Evolutionary conservation across 345 rosid species (phyloP).

Genomic region (Erucastrum elatum): DNA sequence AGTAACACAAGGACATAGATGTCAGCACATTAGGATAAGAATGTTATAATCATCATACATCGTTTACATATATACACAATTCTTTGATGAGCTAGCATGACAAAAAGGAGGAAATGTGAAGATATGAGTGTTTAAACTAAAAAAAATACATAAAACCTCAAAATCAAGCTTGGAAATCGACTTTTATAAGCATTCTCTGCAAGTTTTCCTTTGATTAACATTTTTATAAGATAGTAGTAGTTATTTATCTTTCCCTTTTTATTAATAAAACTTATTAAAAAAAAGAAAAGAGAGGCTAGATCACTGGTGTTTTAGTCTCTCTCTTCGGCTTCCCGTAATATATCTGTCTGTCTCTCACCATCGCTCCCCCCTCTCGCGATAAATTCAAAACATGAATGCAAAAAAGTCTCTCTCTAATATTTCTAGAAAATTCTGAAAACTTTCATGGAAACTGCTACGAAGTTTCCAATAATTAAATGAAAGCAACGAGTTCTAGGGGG

Average conservation of each 20-base stretch:
- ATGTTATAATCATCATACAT: too few species aligned
- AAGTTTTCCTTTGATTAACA: not conserved
- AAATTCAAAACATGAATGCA: conserved; percentile 18
- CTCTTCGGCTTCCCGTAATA: conserved; percentile 4
- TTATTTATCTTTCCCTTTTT: not conserved
- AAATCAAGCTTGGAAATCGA: too few species aligned
- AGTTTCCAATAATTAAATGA: conserved; percentile 6
- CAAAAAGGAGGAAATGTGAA: too few species aligned
- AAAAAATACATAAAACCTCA: too few species aligned
- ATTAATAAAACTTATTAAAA: not conserved
- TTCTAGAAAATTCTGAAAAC: not conserved
- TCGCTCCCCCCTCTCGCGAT: conserved; percentile 3
- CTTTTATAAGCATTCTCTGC: not conserved
- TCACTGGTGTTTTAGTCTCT: conserved; percentile 17
- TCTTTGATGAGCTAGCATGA: too few species aligned
- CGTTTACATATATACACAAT: too few species aligned
- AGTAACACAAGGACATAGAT: too few species aligned
- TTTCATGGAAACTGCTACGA: not conserved
- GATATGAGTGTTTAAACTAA: too few species aligned
- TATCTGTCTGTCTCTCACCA: not conserved
- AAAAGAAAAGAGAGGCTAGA: not conserved
- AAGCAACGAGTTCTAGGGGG: not conserved
- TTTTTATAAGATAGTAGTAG: not conserved
- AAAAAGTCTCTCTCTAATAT: not conserved
- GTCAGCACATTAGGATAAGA: too few species aligned